Evolutionary conservation across 1,284 basidiomycete species (phyloP), one percentile per base, ranked within the genome.

Genomic region (Wolfiporia cocos): DNA sequence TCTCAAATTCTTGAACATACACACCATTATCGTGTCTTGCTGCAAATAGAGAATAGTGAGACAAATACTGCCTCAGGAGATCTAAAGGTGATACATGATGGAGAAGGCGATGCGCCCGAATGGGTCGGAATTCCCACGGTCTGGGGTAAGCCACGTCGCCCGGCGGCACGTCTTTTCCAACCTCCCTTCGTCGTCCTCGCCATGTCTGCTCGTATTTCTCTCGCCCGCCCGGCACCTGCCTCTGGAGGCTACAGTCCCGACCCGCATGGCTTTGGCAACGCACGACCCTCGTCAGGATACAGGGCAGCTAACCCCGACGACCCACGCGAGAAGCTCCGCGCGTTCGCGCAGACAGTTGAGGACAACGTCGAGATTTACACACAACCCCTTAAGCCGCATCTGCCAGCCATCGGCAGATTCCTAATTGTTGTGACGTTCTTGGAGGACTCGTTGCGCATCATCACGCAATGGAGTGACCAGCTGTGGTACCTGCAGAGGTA

Each of bases 351-450:
- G 61, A 79, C 85, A 63, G 76, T 92, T 46, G 96, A 99, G 69
- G 96, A 99, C 67, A 70, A 83, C 51, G 79, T 97, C 59, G 96
- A 98, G 64, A 83, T 87, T 51, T 87, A 90, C 68, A 84, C 92
- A 5, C 92, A 97, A 61, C 95, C 96, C 22, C 74, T 98, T 67
- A 86, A 88, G 64, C 96, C 96, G 39, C 86, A 95, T 64, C 76
- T 99, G 56, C 95, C 96, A 22, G 86, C 92, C 38, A 84, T 98
- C 62, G 96, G 93, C 48, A 80, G 96, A 52, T 98, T 98, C 69
- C 69, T 99, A 51, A 99, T 99, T 64, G 92, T 99, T 42, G 92
- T 96, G 33, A 99, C 95, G 4, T 99, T 99, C 71, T 70, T 95
- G 62, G 95, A 99, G 71, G 95, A 99, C 64, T 92, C 95, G 10